Base-by-base conservation (phyloP, 257 asterid genomes). In the Galeopsis tetrahit region DNA sequence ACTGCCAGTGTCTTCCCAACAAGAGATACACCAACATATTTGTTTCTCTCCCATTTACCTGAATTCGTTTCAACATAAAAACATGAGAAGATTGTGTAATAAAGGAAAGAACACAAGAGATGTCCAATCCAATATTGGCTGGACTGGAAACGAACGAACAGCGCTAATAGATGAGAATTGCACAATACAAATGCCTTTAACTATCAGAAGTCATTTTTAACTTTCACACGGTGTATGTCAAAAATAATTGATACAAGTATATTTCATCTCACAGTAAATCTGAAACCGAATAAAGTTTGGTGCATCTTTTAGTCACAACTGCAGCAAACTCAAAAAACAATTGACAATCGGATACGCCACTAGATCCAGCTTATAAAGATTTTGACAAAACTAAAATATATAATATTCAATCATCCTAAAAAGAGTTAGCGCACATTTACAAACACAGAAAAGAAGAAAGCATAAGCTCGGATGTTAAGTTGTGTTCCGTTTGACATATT, bases 1-100 rank as follows among this genome's bases (percentile, higher is more conserved):
- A 93, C 98, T 1, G 94, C 96, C 64, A 91, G 88, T 35, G 92
- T 93, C 82, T 93, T 93, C 21, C 98, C 98, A 36, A 91, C 98
- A 71, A 93, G 96, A 64, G 98, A 93, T 13, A 91, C 98, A 64
- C 98, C 98, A 40, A 93, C 92, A 56, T 93, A 93, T 73, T 93
- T 93, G 85, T 56, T 93, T 85, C 98, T 86, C 88, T 63, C 77
- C 98, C 98, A 93, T 80, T 87, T 89, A 68, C 98, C 97, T 93
- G 75, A 59, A 49, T 17, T 8, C 33, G 11, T 73, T 63, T 62
- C 66, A 78, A 7, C 68, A 66, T 21, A 28, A 61, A 6, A 60
- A 60, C 52, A 69, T 28, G 34, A 53, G 15, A 77, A 36, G 42
- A 49, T 38, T 34, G 21, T 63, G 35, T 71, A 70, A 11, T 10